Conservation (phyloP, 208 protist species). For the Leishmania turanica region DNA sequence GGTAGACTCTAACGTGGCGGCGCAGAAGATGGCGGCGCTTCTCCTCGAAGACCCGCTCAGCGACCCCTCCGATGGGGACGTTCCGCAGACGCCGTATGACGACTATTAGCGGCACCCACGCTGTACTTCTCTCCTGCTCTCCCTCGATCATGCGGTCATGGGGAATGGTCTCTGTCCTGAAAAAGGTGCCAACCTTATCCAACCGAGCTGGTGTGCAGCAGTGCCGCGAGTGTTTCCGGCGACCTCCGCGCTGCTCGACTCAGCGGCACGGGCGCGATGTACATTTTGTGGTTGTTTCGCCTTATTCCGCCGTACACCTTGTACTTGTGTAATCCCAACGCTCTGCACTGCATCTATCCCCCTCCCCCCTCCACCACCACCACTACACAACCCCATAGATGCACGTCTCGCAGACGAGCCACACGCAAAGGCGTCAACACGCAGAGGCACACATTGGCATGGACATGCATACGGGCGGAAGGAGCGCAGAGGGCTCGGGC, state of each 20-base stretch:
- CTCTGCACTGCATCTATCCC: not conserved
- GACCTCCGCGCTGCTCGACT: not conserved
- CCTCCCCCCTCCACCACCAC: not conserved
- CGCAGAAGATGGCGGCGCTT: slow-evolving; percentile 19
- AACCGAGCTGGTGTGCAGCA: not conserved
- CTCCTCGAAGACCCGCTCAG: slow-evolving; percentile 9
- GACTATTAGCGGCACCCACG: not conserved
- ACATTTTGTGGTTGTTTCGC: not conserved
- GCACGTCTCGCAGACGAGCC: not conserved
- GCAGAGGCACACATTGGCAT: not conserved
- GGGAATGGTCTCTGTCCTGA: not conserved
- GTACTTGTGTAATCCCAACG: not conserved
- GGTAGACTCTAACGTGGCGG: slow-evolving; percentile 12
- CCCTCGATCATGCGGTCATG: not conserved
- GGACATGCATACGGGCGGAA: not conserved
- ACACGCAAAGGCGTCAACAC: not conserved
- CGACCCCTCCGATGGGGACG: slow-evolving; percentile 2
- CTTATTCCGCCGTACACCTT: not conserved
- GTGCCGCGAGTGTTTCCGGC: not conserved
- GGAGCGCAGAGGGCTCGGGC: not conserved
- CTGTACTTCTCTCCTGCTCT: not conserved
- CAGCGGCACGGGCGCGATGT: not conserved
- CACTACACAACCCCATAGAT: not conserved
- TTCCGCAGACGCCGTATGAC: slow-evolving; percentile 20
- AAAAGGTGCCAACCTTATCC: not conserved